Evolutionary conservation across 2,329 filamentous ascomycete genomes (phyloP), one percentile per base, ranked within the genome.

Genomic region (Stenocarpella maydis): DNA sequence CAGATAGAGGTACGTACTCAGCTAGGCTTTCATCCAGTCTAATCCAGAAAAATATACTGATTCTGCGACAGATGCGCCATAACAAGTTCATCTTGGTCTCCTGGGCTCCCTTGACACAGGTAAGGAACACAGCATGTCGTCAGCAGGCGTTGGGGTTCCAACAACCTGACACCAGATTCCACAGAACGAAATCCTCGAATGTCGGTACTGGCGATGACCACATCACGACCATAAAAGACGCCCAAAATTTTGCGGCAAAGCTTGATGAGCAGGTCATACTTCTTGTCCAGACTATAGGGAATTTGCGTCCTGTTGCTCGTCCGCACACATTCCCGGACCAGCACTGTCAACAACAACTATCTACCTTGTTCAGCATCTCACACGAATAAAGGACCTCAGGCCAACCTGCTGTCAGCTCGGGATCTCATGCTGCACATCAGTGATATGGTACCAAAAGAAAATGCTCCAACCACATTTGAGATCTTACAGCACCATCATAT

Each of bases 1-100:
- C 53, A 67, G 26, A 58, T 67, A 50, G 65, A 61, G 54, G 65
- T 67, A 24, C 21, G 65, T 67, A 3, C 15, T 50, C 21, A 14
- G 24, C 21, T 41, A 26, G 31, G 31, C n/a, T n/a, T n/a, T n/a
- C n/a, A n/a, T 12, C 39, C 31, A 19, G 5, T 9, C 39, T 19
- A 37, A n/a, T 2, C 10, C 14, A 4, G 1, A 17, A 39, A 17
- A 26, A 49, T 37, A 19, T 12, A 21, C n/a, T 67, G 65, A 60
- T 12, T 15, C 15, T 19, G 8, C 58, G 5, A 67, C 24, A 67
- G 65, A 60, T 67, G 65, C 65, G 65, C 45, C 54, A 67, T 43
- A 67, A 67, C 54, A 67, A 67, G 21, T 67, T 67, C 45, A 45
- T 60, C 47, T 28, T 67, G 53, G 34, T 58, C 19, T 45, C 65